Conservation (phyloP, 345 rosid species). For the Gossypium bickii region DNA sequence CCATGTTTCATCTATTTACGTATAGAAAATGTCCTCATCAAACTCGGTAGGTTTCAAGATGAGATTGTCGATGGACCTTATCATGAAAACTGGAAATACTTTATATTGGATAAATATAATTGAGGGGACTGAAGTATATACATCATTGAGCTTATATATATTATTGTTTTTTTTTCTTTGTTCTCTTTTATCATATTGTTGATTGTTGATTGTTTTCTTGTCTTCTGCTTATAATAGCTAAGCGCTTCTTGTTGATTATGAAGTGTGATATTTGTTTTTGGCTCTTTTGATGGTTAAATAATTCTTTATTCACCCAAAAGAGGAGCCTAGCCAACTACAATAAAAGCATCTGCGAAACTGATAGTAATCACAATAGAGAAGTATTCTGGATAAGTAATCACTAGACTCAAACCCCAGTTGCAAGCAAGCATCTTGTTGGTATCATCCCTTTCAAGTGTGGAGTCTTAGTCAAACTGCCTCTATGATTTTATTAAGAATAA, state of each 20-base stretch:
- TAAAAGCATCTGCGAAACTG: too few species aligned
- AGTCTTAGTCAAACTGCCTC: background rate
- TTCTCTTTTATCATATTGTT: background rate
- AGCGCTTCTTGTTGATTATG: too few species aligned
- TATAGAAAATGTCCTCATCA: background rate
- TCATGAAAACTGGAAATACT: background rate
- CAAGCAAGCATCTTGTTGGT: background rate
- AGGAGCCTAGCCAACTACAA: too few species aligned
- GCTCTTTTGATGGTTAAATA: background rate
- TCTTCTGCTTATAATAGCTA: too few species aligned
- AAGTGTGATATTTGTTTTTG: too few species aligned
- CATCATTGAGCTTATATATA: background rate
- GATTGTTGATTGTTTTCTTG: background rate
- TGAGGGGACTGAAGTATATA: background rate
- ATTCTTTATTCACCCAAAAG: background rate
- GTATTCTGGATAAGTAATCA: background rate
- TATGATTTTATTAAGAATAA: background rate
- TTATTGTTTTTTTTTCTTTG: background rate
- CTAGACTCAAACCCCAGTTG: background rate
- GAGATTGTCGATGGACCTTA: background rate
- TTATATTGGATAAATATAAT: too few species aligned
- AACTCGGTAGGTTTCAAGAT: background rate
- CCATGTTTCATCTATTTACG: background rate
- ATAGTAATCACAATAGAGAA: too few species aligned
- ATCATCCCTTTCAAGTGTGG: background rate